phyloP scores from a whole-genome alignment of 2,329 filamentous ascomycete genomes.

The Claviceps quebecensis region DNA sequence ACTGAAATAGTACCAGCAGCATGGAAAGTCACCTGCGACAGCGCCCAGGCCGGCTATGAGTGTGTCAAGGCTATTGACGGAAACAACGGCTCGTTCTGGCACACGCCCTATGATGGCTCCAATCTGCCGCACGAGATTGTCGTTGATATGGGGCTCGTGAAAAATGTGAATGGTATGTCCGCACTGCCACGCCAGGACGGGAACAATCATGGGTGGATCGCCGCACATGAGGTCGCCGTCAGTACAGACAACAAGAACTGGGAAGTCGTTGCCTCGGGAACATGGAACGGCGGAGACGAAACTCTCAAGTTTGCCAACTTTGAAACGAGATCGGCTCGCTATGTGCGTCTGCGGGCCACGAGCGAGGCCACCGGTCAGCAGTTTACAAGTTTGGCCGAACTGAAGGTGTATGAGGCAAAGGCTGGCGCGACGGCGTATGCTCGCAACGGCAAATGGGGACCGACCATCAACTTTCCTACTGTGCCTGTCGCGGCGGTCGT shows the following conservation, averaged over 20 bases:
- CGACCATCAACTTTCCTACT: slow-evolving; percentile 22
- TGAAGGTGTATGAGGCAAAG: slow-evolving; percentile 17
- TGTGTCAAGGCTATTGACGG: slow-evolving; percentile 16
- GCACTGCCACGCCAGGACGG: slow-evolving; percentile 17
- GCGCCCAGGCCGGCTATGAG: slow-evolving; percentile 14
- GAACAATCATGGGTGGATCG: slow-evolving; percentile 14
- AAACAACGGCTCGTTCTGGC: slow-evolving; percentile 17
- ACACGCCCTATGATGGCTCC: slow-evolving; percentile 9
- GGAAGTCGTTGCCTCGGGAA: slow-evolving; percentile 16
- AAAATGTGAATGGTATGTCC: slow-evolving; percentile 16
- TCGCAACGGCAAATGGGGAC: slow-evolving; percentile 18
- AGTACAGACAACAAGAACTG: slow-evolving; percentile 16
- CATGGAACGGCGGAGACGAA: slow-evolving; percentile 14
- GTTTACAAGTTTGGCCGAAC: slow-evolving; percentile 19
- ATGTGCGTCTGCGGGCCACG: slow-evolving; percentile 15
- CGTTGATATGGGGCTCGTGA: slow-evolving; percentile 15
- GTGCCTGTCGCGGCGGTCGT: slow-evolving; percentile 15
- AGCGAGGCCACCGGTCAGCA: slow-evolving; percentile 16
- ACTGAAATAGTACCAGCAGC: slow-evolving; percentile 3
- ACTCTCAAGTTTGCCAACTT: slow-evolving; percentile 20
- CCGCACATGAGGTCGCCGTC: slow-evolving; percentile 14
- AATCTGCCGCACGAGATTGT: slow-evolving; percentile 17
- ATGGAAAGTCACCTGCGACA: slow-evolving; percentile 18
- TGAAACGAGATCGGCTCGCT: slow-evolving; percentile 15
- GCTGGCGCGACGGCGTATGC: slow-evolving; percentile 11